These are phyloP conservation scores for Yarrowia sp. DNA, from an alignment of 805 yeast species.

Conservation along the genomic window DNA sequence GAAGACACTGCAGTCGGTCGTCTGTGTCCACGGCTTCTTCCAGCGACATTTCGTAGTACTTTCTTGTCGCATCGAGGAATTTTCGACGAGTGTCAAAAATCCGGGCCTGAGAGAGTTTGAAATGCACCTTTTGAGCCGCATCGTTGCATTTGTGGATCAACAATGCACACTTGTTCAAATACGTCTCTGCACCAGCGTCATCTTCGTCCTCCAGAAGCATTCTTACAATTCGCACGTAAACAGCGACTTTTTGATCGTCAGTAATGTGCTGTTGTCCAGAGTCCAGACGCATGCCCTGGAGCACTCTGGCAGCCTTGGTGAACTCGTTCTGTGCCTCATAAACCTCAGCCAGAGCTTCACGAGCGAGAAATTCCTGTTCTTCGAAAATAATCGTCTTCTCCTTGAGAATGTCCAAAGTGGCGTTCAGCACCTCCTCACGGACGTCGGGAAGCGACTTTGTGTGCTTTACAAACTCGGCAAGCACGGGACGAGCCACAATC, in stretches of 20 bases:
- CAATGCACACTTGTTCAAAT: conserved; percentile 45
- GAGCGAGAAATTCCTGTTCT: conserved; percentile 44
- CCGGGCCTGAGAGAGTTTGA: conserved; percentile 48
- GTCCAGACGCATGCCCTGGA: conserved; percentile 45
- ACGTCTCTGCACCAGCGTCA: conserved; percentile 45
- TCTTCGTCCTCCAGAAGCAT: conserved; percentile 46
- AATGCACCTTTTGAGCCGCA: conserved; percentile 43
- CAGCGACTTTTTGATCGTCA: conserved; percentile 44
- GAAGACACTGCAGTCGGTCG: conserved; percentile 45
- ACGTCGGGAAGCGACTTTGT: neutral
- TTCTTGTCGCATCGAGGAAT: conserved; percentile 48
- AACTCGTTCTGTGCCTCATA: conserved; percentile 42
- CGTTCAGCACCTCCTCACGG: conserved; percentile 8
- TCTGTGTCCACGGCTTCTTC: conserved; percentile 44
- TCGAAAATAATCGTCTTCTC: conserved; percentile 40
- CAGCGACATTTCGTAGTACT: conserved; percentile 47
- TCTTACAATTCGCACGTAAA: conserved; percentile 46
- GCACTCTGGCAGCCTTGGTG: conserved; percentile 44
- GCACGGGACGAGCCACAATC: conserved; percentile 34
- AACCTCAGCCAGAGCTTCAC: conserved; percentile 45
- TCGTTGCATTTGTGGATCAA: conserved; percentile 43
- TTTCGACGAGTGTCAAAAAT: conserved; percentile 46
- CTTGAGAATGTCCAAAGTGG: neutral
- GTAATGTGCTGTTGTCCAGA: conserved; percentile 41
- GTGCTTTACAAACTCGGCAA: conserved; percentile 22